Evolutionary conservation across 1,139 yeast species (phyloP), one percentile per base, ranked within the genome.

Genomic region (Magnusiomyces paraingens): DNA sequence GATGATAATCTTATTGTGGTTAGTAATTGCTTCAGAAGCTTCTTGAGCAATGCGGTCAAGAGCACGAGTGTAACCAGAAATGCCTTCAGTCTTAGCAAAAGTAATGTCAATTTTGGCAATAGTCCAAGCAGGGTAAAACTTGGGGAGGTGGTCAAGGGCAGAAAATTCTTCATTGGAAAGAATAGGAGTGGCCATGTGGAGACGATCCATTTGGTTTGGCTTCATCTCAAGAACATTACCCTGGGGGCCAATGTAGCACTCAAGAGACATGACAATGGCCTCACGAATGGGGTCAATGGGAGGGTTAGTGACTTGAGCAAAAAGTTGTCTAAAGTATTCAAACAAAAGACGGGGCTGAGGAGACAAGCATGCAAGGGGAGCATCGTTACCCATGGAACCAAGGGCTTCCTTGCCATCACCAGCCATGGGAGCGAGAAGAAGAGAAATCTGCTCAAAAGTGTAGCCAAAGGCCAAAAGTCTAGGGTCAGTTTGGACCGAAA

Each of bases 271-370:
- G 68, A 93, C 98, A 64, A 93, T 88, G 59, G 86, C 84, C 73
- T 93, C 99, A 70, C 99, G 84, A 64, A 93, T 93, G 52, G 99
- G 98, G 70, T 93, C 99, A 67, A 93, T 93, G 55, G 99, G 99
- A 57, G 99, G 99, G 72, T 93, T 93, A 45, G 99, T 93, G 55
- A 93, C 99, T 74, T 93, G 99, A 43, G 99, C 99, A 73, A 93
- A 93, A 65, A 93, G 79, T 72, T 93, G 96, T 67, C 96, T 85
- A 78, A 93, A 93, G 74, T 93, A 93, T 67, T 93, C 99, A 70
- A 86, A 93, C 61, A 89, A 76, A 61, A 93, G 75, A 63, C 86
- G 86, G 50, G 99, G 98, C 72, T 90, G 95, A 67, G 88, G 93
- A 49, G 96, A 86, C 62, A 93, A 75, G 73, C 99, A 93, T 1